Base-by-base conservation (phyloP, 139 green algal genomes). In the Chlamydomonas incerta region DNA sequence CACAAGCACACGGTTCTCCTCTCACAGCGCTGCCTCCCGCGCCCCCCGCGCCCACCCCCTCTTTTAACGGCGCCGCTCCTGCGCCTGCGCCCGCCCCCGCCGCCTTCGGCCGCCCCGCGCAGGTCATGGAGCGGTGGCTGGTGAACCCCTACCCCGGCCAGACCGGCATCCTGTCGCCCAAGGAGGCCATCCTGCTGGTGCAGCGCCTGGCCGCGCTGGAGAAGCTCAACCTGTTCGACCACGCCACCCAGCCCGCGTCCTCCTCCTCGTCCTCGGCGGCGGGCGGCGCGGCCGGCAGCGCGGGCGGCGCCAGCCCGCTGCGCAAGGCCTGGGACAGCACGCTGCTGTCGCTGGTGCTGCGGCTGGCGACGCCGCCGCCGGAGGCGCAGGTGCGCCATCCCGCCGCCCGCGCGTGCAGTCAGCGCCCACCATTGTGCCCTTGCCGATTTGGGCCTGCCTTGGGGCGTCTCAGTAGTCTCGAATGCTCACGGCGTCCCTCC, bases 181-280 rank as follows among this genome's bases (percentile, higher is more conserved):
- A 98, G 84, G 96, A 99, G 90, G 92, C 93, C 8, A 81, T 98
- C 29, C 91, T 97, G 52, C 94, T 99, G 87, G 91, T 98, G 47
- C 92, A 97, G 91, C 88, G 95, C 20, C 87, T 99, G 41, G 97
- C 93, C 0, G 70, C 88, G 29, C 87, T 98, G 60, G 90, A 95
- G 73, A 69, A 93, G 72, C 82, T 90, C 34, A 87, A 74, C 83
- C 90, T 94, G 67, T 88, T 90, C 33, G 87, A 87, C 82, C 73
- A 81, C 52, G 17, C 60, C 8, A 9, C 72, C 21, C 55, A 8
- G 73, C 18, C n/a, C 29, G 63, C 29, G 26, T 11, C 11, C 13
- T 35, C n/a, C 10, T 18, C 63, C 11, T 28, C 18, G 26, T 10
- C 11, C 3, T 18, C 29, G 3, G 3, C 60, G 60, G 2, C 63